Percentiles rank a stretch among this genome's conserved stretches.
These are phyloP conservation scores for Croton setiger DNA, from an alignment of 441 rosid species.

Conservation along the genomic window DNA sequence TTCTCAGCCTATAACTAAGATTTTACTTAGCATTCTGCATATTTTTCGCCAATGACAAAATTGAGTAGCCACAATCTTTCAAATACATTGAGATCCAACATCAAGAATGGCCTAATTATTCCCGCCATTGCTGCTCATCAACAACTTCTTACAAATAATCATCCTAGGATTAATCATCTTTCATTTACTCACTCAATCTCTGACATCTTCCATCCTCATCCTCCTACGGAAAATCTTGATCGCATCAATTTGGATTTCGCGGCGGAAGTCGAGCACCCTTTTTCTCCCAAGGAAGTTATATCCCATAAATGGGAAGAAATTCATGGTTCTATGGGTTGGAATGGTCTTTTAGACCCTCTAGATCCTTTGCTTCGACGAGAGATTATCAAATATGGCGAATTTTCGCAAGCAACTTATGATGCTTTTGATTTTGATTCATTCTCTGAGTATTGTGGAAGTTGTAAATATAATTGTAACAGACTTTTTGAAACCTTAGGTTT, in stretches of 20 bases:
- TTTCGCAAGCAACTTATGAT: slow-evolving; percentile 48
- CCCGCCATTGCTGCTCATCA: no score
- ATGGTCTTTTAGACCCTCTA: slow-evolving; percentile 46
- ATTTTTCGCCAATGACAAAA: no score
- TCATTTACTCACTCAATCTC: slow-evolving; percentile 19
- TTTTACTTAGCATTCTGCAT: no score
- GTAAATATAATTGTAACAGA: slow-evolving; percentile 43
- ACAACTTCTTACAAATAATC: no score
- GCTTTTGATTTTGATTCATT: slow-evolving; percentile 63
- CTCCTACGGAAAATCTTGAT: no score
- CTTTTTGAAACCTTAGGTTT: slow-evolving; percentile 50
- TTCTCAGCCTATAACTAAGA: no score
- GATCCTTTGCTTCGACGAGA: slow-evolving; percentile 57
- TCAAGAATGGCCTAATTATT: no score
- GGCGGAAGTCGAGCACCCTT: not conserved
- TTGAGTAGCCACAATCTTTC: no score
- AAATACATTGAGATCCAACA: no score
- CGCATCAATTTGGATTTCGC: not conserved
- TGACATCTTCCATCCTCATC: slow-evolving; percentile 24
- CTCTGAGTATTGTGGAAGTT: slow-evolving; percentile 62
- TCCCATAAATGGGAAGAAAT: slow-evolving; percentile 51
- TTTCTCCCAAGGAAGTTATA: slow-evolving; percentile 54
- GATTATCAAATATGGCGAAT: slow-evolving; percentile 62
- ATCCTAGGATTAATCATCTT: no score
- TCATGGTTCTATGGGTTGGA: slow-evolving; percentile 51